Evolutionary conservation across 352 stramenopile genomes (phyloP).

Genomic region (Phytophthora pseudosyringae): DNA sequence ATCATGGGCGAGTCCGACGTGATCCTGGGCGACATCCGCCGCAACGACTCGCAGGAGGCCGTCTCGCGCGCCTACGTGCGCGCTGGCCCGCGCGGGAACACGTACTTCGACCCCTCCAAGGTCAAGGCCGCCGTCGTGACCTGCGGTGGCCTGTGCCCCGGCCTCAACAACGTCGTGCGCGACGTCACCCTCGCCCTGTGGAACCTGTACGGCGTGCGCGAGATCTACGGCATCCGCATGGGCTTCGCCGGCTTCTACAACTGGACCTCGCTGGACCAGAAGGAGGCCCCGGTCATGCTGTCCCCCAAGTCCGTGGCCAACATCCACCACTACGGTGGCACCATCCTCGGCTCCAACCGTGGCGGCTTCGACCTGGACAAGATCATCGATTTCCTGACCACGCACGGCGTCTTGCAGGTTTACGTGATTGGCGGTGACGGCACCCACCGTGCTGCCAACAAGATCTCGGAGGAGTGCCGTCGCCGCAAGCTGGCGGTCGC

Average conservation of each 20-base stretch:
- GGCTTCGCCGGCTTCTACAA: conserved; percentile 85
- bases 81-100: conserved; percentile 65
- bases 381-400: conserved; percentile 94
- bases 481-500: conserved; percentile 90
- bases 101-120: conserved; percentile 81
- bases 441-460: conserved; percentile 96
- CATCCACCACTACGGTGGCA: conserved; percentile 93
- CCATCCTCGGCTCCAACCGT: conserved; percentile 93
- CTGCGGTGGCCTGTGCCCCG: conserved; percentile 95
- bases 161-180: conserved; percentile 98
- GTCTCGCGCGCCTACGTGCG: conserved; percentile 83
- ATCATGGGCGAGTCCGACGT: conserved; percentile 86
- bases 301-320: conserved; percentile 70
- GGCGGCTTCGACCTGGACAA: conserved; percentile 98
- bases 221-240: conserved; percentile 87
- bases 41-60: conserved; percentile 66
- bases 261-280: conserved; percentile 80
- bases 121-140: conserved; percentile 93
- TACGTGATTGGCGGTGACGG: conserved; percentile 99
- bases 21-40: conserved; percentile 84
- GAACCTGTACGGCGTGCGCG: conserved; percentile 86
- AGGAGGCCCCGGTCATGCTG: conserved; percentile 81
- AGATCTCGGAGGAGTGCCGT: conserved; percentile 82
- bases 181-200: conserved; percentile 95
- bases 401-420: conserved; percentile 92